Evolutionary conservation across 164 flowering plant species (phyloP), one percentile per base, ranked within the genome.

Genomic region (Berberis thunbergii): DNA sequence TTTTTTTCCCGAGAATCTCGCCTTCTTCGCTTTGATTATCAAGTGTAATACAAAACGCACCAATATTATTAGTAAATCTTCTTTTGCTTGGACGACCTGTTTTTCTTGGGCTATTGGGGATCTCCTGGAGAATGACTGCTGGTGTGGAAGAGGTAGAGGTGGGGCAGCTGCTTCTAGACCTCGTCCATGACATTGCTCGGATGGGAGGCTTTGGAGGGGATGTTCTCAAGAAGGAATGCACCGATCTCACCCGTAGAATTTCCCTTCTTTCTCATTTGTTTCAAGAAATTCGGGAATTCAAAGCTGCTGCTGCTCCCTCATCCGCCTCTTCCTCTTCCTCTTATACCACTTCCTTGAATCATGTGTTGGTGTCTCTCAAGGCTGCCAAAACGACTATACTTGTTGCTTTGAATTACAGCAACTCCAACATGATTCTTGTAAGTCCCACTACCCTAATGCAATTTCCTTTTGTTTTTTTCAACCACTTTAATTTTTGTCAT

Each of bases 241-340:
- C 79, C 50, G 89, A 86, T 78, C 89, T 93, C 45, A 76, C 70
- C 46, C 78, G 98, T 6, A 70, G 91, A 74, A 75, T 89, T 64
- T 67, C 83, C 2, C 78, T 89, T 4, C 73, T 93, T 49, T 65
- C 81, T 12, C 89, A 86, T 71, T 79, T 93, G 67, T 73, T 88
- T 12, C 96, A 93, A 57, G 98, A 89, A 77, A 78, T 89, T 44
- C 74, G 71, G 48, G 89, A 83, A 9, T 76, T 63, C 64, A 59
- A 63, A 39, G 67, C 59, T 10, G 59, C 54, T 54, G 50, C 13
- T 49, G 48, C 3, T 26, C 43, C 42, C 63, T 45, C 41, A 44
- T n/a, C 56, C 4, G 2, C 49, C 9, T 38, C 61, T 6, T 4
- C 49, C 9, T 38, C 61, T 6, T 4, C 78, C 12, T 66, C 81